Evolutionary conservation across 169 alveolate species (phyloP).

Genomic region (Perkinsus chesapeaki): DNA sequence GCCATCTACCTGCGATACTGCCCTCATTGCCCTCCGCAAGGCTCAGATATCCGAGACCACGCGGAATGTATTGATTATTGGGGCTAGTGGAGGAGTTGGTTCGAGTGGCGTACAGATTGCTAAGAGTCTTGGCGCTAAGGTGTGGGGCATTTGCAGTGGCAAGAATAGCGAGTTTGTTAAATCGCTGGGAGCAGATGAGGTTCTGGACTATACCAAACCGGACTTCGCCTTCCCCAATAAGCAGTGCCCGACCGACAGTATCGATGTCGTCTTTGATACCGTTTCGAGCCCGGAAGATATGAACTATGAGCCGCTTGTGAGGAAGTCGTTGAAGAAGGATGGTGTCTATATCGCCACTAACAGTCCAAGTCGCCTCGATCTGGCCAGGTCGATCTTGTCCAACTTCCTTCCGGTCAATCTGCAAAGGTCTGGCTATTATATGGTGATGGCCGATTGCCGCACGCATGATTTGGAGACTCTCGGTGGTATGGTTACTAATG

Average conservation of each 20-base stretch:
- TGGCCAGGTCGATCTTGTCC: not conserved
- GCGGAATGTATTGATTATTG: not conserved
- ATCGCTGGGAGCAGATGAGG: not conserved
- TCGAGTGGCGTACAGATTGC: not conserved
- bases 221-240: not conserved
- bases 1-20: not conserved
- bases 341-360: not conserved
- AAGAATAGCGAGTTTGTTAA: not conserved
- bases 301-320: not conserved
- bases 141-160: not conserved
- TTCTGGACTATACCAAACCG: conserved; percentile 1
- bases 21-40: not conserved
- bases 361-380: not conserved
- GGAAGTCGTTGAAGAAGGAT: not conserved
- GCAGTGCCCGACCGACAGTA: not conserved
- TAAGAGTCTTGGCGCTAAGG: not conserved
- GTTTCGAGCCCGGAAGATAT: not conserved
- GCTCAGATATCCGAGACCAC: not conserved
- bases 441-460: not conserved
- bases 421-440: not conserved
- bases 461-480: not conserved
- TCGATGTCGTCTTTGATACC: not conserved
- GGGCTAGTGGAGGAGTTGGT: not conserved
- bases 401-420: not conserved
- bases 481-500: not conserved